Percentiles rank a stretch among this genome's conserved stretches.
phyloP scores from a whole-genome alignment of 768 basidiomycete species.

The Russula griseocarnosa region DNA sequence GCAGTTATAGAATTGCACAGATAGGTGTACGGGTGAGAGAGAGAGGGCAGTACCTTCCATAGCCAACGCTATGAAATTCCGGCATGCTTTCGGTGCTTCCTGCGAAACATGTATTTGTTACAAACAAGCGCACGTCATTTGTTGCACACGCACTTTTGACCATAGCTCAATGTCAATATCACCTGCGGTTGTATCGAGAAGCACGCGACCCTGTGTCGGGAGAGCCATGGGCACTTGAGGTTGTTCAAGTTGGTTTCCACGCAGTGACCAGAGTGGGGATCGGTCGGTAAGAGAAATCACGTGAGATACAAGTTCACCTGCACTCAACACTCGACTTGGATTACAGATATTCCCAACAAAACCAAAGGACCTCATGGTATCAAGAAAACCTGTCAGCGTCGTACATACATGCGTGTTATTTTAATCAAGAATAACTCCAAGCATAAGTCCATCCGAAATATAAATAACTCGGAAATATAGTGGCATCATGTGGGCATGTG shows the following conservation, averaged over 20 bases:
- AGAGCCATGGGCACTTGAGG: constrained; percentile 56
- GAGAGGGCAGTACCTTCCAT: constrained; percentile 65
- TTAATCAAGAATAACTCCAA: not conserved
- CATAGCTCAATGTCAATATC: constrained; percentile 89
- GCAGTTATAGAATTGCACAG: not conserved
- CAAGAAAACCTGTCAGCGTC: not conserved
- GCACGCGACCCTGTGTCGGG: constrained; percentile 80
- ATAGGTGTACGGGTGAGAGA: not conserved
- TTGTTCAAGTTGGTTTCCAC: not conserved
- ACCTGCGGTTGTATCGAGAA: constrained; percentile 84
- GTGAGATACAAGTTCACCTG: not conserved
- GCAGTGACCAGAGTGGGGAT: too few relatives aligned
- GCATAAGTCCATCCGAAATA: not conserved
- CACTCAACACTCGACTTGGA: too few relatives aligned
- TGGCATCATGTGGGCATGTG: not conserved
- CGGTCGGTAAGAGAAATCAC: not conserved
- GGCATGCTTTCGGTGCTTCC: constrained; percentile 93
- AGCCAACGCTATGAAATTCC: constrained; percentile 83
- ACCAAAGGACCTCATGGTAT: not conserved
- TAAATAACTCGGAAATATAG: not conserved
- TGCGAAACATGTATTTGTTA: constrained; percentile 30
- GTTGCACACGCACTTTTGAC: constrained; percentile 60
- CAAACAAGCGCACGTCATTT: not conserved
- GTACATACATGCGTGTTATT: not conserved
- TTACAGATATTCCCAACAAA: too few relatives aligned